Evolutionary conservation across 495 filamentous ascomycete genomes (phyloP), one percentile per base, ranked within the genome.

Genomic region (Astrothelium macrocarpum): DNA sequence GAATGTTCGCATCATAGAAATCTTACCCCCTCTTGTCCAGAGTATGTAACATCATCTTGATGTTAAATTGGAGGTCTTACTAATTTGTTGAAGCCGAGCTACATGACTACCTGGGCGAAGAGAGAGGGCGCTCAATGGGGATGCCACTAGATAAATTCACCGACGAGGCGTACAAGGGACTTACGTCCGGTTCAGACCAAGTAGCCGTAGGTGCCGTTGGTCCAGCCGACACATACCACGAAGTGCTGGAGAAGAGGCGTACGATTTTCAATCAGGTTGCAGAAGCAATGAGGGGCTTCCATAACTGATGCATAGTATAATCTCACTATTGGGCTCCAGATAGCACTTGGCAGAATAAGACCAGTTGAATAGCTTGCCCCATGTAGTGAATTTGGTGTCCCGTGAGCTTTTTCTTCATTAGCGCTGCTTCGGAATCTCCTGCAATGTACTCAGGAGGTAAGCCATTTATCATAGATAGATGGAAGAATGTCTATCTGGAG

Each of bases 21-120:
- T 89, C 14, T 77, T 85, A 53, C 86, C 86, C 4, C 86, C 87
- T 2, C 79, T 83, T 2, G 85, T 90, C 29, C 84, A 86, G 75
- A 90, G 10, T 62, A 68, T 10, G 11, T 36, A 7, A 59, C 28
- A 12, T 53, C 12, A 5, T 29, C n/a, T 3, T 3, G 59, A 31
- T 25, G 1, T 5, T 28, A 31, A 43, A 29, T 1, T 7, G 14
- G 26, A 29, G 2, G 32, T 9, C 5, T 28, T 56, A 11, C 20
- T 42, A 20, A 43, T 45, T 18, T 2, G 16, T 36, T 58, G 2
- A 25, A 60, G 53, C 23, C 18, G 53, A 53, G 25, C 20, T 59
- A 23, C 62, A 62, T 43, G 62, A 62, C 18, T 23, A 67, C 32
- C 42, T 65, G 32, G 62, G 63, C 67, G 72, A 80, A 32, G 49